phyloP scores from a whole-genome alignment of 129 eudicot genomes.

The Oenanthe sinensis region DNA sequence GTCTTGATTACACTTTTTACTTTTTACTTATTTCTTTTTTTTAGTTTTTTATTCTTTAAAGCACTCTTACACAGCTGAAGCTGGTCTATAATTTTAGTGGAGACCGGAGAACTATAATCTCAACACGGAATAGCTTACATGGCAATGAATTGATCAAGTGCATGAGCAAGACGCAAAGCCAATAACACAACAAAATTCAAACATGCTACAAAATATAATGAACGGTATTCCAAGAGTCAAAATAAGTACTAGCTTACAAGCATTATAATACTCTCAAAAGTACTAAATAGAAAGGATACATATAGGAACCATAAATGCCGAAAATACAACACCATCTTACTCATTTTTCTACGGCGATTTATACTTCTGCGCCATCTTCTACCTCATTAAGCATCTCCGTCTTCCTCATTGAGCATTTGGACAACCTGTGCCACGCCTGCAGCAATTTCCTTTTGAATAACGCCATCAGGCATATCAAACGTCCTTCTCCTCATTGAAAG shows the following conservation, averaged over 20 bases:
- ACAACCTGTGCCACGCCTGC: conserved; percentile 87
- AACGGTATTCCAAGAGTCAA: not conserved
- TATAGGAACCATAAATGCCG: not conserved
- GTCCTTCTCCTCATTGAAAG: conserved; percentile 61
- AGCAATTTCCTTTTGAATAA: conserved; percentile 75
- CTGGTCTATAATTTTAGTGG: not conserved
- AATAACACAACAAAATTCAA: not conserved
- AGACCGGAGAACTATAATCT: not conserved
- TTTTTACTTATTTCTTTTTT: no score
- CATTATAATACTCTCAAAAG: not conserved
- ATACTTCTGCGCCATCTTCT: conserved; percentile 21
- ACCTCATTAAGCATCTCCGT: conserved; percentile 30
- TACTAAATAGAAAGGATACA: not conserved
- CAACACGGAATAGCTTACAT: not conserved
- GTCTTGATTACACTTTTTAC: no score
- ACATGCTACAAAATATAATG: not conserved
- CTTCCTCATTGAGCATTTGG: conserved; percentile 45
- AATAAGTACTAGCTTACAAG: not conserved
- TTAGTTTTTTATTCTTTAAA: no score
- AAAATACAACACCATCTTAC: conserved; percentile 3
- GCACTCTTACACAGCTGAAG: not conserved
- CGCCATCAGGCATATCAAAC: conserved; percentile 86
- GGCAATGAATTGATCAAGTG: not conserved
- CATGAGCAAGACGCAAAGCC: not conserved
- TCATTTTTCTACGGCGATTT: not conserved